Base-by-base conservation (phyloP, 345 rosid genomes). In the Salix brachista region DNA sequence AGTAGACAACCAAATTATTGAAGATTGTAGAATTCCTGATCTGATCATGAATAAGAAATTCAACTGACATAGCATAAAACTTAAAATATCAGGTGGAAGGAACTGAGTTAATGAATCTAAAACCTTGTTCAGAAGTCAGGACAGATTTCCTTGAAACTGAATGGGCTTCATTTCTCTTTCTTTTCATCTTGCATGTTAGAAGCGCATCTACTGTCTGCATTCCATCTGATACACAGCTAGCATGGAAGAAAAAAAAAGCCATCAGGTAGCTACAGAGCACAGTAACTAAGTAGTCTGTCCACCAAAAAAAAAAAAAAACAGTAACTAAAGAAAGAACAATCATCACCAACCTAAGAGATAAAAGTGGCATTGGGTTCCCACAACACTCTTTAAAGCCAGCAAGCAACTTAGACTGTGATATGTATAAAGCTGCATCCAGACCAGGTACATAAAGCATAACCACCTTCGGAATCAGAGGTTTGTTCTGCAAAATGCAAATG, bases 371-470 rank as follows among this genome's bases (percentile, higher is more conserved):
- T 42, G 98, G 97, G 83, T 87, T 93, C 36, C 96, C 91, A 67
- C 94, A 92, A 62, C 82, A 88, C 69, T 86, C 81, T 84, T 92
- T 91, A 41, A 96, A 85, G 77, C 89, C 84, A 74, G 90, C 44
- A 80, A 96, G 91, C 60, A 75, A 36, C 85, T 87, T 96, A 68
- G 92, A 80, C 71, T 88, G 90, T 42, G 99, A 88, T 70, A 93
- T 83, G 83, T 90, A 96, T 73, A 96, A 73, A 79, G 91, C 89
- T 42, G 99, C 94, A 82, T 92, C 99, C 75, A 96, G 85, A 69
- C 99, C 97, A 83, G 99, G 99, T 72, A 92, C 84, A 81, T 92
- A 93, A 44, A 93, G 90, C 96, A 93, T 70, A 50, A 89, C 94
- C 84, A 96, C 99, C 77, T 96, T 96, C 1, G 91, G 94, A 72